Evolutionary conservation across 805 yeast species (phyloP), one percentile per base, ranked within the genome.

Genomic region (Huiozyma sinensis): DNA sequence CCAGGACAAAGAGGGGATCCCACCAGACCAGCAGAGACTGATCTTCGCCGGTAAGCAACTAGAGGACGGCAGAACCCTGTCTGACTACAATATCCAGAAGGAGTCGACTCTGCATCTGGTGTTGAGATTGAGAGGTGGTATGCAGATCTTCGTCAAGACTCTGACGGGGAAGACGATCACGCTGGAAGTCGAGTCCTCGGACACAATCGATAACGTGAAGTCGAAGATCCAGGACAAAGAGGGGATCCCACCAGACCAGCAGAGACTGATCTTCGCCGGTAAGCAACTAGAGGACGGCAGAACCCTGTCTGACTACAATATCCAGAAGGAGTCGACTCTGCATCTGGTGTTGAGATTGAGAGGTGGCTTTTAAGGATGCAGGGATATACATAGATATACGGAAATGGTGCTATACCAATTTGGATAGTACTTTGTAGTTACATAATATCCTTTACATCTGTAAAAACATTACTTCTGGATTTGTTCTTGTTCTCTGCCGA

Each of bases 201-300:
- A 87, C 73, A 85, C 95, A 48, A 85, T 87, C 61, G 95, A 86
- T 72, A 85, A 85, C 56, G 95, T 87, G 64, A 87, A 85, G 71
- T 73, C 88, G 50, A 77, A 76, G 64, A 77, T 77, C 47, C 83
- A 77, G 64, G 83, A 77, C 60, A 77, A 77, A 60, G 81, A 77
- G 61, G 83, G 83, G 54, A 77, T 77, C 54, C 83, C 83, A 51
- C 82, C 83, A 45, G 83, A 77, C 63, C 83, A 77, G 60, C 83
- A 77, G 55, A 71, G 83, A 68, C 67, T 77, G 53, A 77, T 77
- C 49, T 77, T 77, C 48, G 83, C 83, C 36, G 83, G 83, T 74
- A 77, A 77, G 61, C 50, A 49, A 63, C 68, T 76, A 54, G 83
- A 76, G 61, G 82, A 77, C 44, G 84, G 84, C 41, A 74, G 83